These are phyloP conservation scores for Umbelopsis isabellina DNA, from an alignment of 192 early-diverging fungal species.

Conservation along the genomic window DNA sequence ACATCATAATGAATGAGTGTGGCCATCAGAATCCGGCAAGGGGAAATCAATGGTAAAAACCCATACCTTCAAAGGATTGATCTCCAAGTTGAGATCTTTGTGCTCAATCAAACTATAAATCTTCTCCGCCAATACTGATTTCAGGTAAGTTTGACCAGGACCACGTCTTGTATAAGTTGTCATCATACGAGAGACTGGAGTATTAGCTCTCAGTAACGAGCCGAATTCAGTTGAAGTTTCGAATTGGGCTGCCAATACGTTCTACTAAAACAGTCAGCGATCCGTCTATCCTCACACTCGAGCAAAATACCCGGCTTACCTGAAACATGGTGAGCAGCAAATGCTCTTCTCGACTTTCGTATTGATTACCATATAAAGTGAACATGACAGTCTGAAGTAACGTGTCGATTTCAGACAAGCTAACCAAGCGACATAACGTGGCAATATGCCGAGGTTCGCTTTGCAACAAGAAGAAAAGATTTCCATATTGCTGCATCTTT, in stretches of 20 bases:
- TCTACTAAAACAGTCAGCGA: slow-evolving; percentile 1
- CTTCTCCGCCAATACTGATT: slow-evolving; percentile 76
- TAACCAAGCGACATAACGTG: slow-evolving; percentile 77
- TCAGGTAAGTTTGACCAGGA: slow-evolving; percentile 89
- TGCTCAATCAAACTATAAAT: slow-evolving; percentile 81
- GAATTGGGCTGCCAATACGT: slow-evolving; percentile 88
- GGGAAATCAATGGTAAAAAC: not conserved
- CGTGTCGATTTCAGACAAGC: slow-evolving; percentile 86
- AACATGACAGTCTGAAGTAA: slow-evolving; percentile 95
- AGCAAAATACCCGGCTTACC: slow-evolving; percentile 38
- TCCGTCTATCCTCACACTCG: too few relatives aligned
- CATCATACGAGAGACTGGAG: slow-evolving; percentile 97
- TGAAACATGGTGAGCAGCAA: slow-evolving; percentile 94
- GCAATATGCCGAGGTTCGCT: slow-evolving; percentile 89
- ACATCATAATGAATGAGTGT: not conserved
- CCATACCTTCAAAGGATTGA: slow-evolving; percentile 85
- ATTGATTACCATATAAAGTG: slow-evolving; percentile 93
- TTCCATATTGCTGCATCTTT: slow-evolving; percentile 83
- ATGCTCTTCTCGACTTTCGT: slow-evolving; percentile 93
- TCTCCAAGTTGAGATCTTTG: slow-evolving; percentile 84
- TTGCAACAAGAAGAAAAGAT: slow-evolving; percentile 92
- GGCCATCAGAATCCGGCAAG: not conserved
- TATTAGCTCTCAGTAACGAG: slow-evolving; percentile 90
- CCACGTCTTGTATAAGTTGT: slow-evolving; percentile 92
- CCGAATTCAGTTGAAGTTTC: slow-evolving; percentile 89